phyloP scores from a whole-genome alignment of 768 basidiomycete genomes.

The Aureoboletus auriporus region DNA sequence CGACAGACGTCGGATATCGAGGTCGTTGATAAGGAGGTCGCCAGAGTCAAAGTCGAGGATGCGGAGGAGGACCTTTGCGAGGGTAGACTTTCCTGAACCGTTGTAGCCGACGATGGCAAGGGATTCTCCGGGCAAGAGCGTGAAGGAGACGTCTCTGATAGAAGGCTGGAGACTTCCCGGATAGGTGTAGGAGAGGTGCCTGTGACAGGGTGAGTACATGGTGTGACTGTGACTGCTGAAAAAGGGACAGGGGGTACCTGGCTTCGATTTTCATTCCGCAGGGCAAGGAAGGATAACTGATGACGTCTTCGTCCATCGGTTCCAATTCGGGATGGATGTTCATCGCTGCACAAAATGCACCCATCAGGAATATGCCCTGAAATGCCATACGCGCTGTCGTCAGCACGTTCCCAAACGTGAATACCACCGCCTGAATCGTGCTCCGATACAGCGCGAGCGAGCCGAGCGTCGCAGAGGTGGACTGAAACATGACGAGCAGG shows the following conservation, averaged over 20 bases:
- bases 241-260: conserved; percentile 41
- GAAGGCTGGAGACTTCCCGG: conserved; percentile 69
- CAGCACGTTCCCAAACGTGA: conserved; percentile 58
- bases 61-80: conserved; percentile 77
- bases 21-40: conserved; percentile 62
- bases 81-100: conserved; percentile 87
- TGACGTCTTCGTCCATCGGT: conserved; percentile 50
- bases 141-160: conserved; percentile 65
- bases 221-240: not conserved
- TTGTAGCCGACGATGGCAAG: conserved; percentile 86
- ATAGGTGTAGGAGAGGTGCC: conserved; percentile 72
- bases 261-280: conserved; percentile 70
- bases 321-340: conserved; percentile 64
- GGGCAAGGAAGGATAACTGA: conserved; percentile 43
- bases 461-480: conserved; percentile 71
- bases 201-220: conserved; percentile 24
- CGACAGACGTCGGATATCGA: conserved; percentile 60
- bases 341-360: conserved; percentile 78
- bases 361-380: conserved; percentile 83
- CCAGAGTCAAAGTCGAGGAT: conserved; percentile 75
- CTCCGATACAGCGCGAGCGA: conserved; percentile 79
- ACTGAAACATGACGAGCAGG: conserved; percentile 66
- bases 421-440: conserved; percentile 69
- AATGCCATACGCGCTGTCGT: conserved; percentile 71
- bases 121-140: conserved; percentile 68